Base-by-base conservation (phyloP, 2,329 filamentous ascomycete genomes). In the Berkeleyomyces basicola region DNA sequence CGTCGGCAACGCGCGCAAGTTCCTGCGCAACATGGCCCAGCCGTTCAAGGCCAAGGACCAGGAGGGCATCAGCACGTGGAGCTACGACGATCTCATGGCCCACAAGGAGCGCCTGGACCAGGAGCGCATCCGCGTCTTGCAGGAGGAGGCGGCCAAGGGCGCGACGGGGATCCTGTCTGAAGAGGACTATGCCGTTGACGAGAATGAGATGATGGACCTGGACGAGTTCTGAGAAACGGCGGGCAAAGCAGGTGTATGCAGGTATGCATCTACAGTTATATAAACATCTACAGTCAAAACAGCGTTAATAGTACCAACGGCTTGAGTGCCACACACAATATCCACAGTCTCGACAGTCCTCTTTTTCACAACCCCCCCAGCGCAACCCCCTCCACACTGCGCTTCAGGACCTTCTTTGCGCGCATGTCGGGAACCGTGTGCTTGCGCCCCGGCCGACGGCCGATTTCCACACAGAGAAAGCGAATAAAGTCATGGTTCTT, bases 1-100 rank as follows among this genome's bases (percentile, higher is more conserved):
- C 0, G 87, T 95, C 16, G 88, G 89, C 63, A 85, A 82, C 57
- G 92, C 93, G 9, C 90, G 95, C 74, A 87, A 87, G 61, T 99
- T 99, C 73, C 74, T 99, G 70, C 82, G 87, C 65, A 85, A 84
- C 36, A 99, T 99, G 89, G 91, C 89, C 3, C 90, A 95, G 71
- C 91, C 91, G 3, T 95, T 96, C 75, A 83, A 83, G 53, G 77
- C 84, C 0, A 85, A 82, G 67, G 86, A 95, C 71, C 90, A 95
- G 70, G 91, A 96, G 67, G 93, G 92, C 0, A 88, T 96, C 69
- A 93, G 88, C 69, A 95, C 88, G 7, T 99, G 93, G 93, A 90
- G 86, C 64, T 76, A 88, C 47, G 81, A 82, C 64, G 90, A 97
- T 70, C 74, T 97, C 60, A 82, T 86, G 73, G 79, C 76, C 59